Evolutionary conservation across 202 grass and related monocot species (phyloP).

Genomic region (Schoenoplectus triqueter): DNA sequence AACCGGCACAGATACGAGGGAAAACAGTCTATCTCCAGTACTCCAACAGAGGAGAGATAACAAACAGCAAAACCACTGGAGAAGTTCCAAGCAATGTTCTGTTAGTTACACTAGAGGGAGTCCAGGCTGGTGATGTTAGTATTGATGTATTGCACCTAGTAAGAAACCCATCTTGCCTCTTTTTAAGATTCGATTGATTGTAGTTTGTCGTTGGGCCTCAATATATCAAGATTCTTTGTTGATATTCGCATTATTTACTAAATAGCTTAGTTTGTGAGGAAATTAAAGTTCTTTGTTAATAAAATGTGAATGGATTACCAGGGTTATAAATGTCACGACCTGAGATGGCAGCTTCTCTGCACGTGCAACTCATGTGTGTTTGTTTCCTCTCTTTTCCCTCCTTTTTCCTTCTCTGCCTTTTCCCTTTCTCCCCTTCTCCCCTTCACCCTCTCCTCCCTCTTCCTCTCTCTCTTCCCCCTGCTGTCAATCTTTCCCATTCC

Average conservation of each 20-base stretch:
- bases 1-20: slow-evolving; percentile 92
- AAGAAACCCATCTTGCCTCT: slow-evolving; percentile 32
- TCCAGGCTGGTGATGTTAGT: slow-evolving; percentile 86
- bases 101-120: slow-evolving; percentile 85
- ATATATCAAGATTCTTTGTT: slow-evolving; percentile 19
- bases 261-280: slow-evolving; percentile 51
- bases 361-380: slow-evolving; percentile 91
- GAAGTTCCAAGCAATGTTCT: slow-evolving; percentile 81
- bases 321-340: slow-evolving; percentile 68
- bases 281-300: slow-evolving; percentile 60
- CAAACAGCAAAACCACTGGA: slow-evolving; percentile 78
- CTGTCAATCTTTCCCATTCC: slow-evolving; percentile 21
- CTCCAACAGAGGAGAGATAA: slow-evolving; percentile 93
- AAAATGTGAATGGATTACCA: slow-evolving; percentile 82
- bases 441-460: slow-evolving; percentile 37
- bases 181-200: slow-evolving; percentile 14
- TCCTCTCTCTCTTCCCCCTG: slow-evolving; percentile 51
- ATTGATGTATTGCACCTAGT: slow-evolving; percentile 96
- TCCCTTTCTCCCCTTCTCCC: slow-evolving; percentile 19
- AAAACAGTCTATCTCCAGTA: slow-evolving; percentile 99
- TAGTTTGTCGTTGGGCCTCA: slow-evolving; percentile 17
- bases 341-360: slow-evolving; percentile 82
- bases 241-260: slow-evolving; percentile 31
- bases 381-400: slow-evolving; percentile 71
- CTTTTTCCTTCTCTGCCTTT: slow-evolving; percentile 55